Evolutionary conservation across 1,284 basidiomycete species (phyloP).

Genomic region (Microbotryomycetes sp.): DNA sequence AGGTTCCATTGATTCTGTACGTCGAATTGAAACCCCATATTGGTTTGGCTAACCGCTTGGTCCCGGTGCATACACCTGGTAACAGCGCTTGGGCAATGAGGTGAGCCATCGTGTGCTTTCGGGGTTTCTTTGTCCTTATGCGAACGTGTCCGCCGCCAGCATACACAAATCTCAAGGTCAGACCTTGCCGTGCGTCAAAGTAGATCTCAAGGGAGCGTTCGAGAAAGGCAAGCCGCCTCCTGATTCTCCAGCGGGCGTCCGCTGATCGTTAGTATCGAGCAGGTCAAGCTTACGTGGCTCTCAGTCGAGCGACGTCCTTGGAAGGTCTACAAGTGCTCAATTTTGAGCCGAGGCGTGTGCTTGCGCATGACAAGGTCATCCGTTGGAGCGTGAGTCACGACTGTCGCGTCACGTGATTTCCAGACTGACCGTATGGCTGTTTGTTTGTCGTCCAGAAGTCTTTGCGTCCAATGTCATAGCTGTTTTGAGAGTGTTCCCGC

Average conservation of each 20-base stretch:
- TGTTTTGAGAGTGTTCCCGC: no score
- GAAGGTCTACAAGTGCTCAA: conserved; percentile 84
- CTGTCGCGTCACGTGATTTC: no score
- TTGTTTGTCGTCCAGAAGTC: no score
- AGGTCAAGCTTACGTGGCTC: conserved; percentile 91
- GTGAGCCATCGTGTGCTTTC: conserved; percentile 5
- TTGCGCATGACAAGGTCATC: conserved; percentile 36
- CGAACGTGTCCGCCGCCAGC: conserved; percentile 67
- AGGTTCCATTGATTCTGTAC: conserved; percentile 14
- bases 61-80: no score
- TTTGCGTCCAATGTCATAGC: no score
- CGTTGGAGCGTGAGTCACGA: conserved; percentile 27
- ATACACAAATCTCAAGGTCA: conserved; percentile 77
- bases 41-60: no score
- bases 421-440: no score
- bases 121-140: not conserved
- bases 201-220: conserved; percentile 50
- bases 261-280: conserved; percentile 5
- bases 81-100: conserved; percentile 32
- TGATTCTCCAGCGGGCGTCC: not conserved
- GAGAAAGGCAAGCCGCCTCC: conserved; percentile 61
- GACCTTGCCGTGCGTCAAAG: conserved; percentile 67
- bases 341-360: conserved; percentile 72
- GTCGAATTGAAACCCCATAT: no score
- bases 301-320: conserved; percentile 77